These are phyloP conservation scores for Salicornia ramosissima DNA, from an alignment of 148 eudicot genomes.

Conservation along the genomic window DNA sequence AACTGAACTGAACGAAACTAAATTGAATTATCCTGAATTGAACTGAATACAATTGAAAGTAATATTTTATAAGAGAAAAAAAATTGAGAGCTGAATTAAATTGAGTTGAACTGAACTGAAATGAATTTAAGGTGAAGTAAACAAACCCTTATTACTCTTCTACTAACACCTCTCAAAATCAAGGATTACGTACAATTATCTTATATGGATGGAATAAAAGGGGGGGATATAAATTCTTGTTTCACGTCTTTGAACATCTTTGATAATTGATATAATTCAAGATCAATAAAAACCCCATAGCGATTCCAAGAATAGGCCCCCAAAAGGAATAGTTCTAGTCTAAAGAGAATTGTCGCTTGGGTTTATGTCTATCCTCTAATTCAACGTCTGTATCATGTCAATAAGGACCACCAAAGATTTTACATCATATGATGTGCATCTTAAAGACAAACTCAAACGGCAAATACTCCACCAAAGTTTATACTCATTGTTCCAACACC, in stretches of 20 bases:
- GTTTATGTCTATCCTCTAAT: constrained; percentile 21
- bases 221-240: constrained; percentile 10
- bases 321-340: constrained; percentile 22
- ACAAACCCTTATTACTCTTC: too few relatives aligned
- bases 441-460: constrained; percentile 27
- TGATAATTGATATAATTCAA: constrained; percentile 16
- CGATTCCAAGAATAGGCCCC: constrained; percentile 15
- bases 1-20: too few relatives aligned
- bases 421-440: constrained; percentile 23
- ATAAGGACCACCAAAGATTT: constrained; percentile 27
- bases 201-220: constrained; percentile 12
- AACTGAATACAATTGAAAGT: too few relatives aligned
- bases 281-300: neutral
- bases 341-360: constrained; percentile 15
- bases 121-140: too few relatives aligned
- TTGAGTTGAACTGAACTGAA: too few relatives aligned
- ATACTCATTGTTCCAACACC: constrained; percentile 18
- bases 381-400: constrained; percentile 21
- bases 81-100: too few relatives aligned
- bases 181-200: constrained; percentile 1
- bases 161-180: constrained; percentile 16
- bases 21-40: too few relatives aligned
- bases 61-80: too few relatives aligned
- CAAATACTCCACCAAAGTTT: constrained; percentile 24
- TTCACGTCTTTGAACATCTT: constrained; percentile 22